Base-by-base conservation (phyloP, 1,139 yeast species). In the Pichia sp. region DNA sequence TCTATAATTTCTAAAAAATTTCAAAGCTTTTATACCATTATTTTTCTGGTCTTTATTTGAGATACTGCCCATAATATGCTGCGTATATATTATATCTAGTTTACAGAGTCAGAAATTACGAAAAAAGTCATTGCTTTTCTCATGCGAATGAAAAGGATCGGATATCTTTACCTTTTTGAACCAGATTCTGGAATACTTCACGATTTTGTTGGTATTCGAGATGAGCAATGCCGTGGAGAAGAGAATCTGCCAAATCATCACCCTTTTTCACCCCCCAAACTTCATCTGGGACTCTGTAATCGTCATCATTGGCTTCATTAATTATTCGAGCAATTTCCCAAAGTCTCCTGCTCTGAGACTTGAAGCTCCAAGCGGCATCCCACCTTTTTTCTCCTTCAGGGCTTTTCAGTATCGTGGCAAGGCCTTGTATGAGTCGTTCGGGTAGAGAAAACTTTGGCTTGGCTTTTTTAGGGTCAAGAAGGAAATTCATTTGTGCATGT, bases 191-290 rank as follows among this genome's bases (percentile, higher is more conserved):
- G 10, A 55, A 36, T 13, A 5, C 8, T 11, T 23, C 13, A 46
- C 65, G 66, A 51, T 74, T 75, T 2, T 61, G 61, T 52, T 75
- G 72, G 82, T 85, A 82, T 16, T 72, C 68, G 13, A 72, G 55
- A 79, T 82, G 81, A 0, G 81, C 74, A 0, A 82, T 54, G 0
- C 80, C 85, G 65, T 84, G 88, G 4, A 84, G 65, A 16, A 84
- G 67, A 0, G 85, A 74, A 63, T 84, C 90, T 7, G 80, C 78
- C 26, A 82, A 65, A 63, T 84, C 90, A 63, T 84, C 90, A 40
- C 79, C 78, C 62, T 83, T 83, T 34, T 69, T 70, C 3, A 48
- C 54, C 3, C 67, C 60, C 57, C 61, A 63, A 1, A 30, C 53
- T 11, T 46, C 53, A 34, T 46, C 54, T 13, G 50, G 52, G 8